phyloP scores from a whole-genome alignment of 805 yeast species.

The Tetrapisispora pingtungensis region DNA sequence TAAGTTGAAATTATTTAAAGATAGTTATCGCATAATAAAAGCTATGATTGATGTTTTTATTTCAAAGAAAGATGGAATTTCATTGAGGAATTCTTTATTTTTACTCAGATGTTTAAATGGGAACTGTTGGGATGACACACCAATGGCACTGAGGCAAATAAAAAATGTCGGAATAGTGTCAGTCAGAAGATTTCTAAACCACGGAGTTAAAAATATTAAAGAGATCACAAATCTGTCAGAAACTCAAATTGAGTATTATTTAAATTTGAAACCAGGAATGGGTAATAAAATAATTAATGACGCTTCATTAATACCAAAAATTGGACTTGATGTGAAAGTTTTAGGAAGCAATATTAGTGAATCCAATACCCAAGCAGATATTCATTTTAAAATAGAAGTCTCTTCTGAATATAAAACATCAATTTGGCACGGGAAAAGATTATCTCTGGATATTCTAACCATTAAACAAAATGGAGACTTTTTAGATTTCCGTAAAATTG shows the following conservation, averaged over 20 bases:
- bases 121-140: constrained; percentile 42
- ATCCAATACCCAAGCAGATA: constrained; percentile 1
- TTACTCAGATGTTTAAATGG: constrained; percentile 35
- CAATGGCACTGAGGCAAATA: constrained; percentile 38
- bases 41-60: constrained; percentile 37
- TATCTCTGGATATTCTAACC: constrained; percentile 28
- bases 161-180: constrained; percentile 37
- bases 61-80: constrained; percentile 33
- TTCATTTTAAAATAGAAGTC: constrained; percentile 18
- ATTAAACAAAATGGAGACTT: constrained; percentile 29
- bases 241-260: constrained; percentile 32
- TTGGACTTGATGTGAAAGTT: constrained; percentile 19
- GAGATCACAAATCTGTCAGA: constrained; percentile 26
- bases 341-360: constrained; percentile 7
- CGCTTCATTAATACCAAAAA: constrained; percentile 30
- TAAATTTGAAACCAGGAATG: constrained; percentile 34
- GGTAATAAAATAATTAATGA: constrained; percentile 32
- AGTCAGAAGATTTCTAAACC: constrained; percentile 31
- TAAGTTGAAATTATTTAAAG: constrained; percentile 34
- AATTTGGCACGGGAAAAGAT: constrained; percentile 28
- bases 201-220: constrained; percentile 28
- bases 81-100: constrained; percentile 32
- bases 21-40: constrained; percentile 33
- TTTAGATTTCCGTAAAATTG: constrained; percentile 37
- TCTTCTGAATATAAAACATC: constrained; percentile 12